Evolutionary conservation across 768 basidiomycete genomes (phyloP), one percentile per base, ranked within the genome.

Genomic region (Podaxis sp.): DNA sequence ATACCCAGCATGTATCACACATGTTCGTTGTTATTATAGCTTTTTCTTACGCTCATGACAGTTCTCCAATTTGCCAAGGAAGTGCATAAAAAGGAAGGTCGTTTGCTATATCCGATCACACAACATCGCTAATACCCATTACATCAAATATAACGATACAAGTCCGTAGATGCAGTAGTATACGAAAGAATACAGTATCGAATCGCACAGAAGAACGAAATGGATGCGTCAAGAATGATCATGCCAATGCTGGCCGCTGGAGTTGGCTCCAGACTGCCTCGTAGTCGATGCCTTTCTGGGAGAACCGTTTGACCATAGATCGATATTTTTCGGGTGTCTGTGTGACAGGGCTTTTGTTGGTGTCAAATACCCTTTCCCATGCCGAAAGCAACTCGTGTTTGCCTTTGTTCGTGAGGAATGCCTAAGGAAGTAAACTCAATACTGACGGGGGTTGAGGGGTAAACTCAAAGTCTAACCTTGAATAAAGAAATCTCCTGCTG

Each of bases 281-380:
- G 56, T 73, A 75, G 46, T 75, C 72, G 28, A 75, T 65, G 7
- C 72, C 74, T 59, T 69, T 69, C 49, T 60, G 66, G 11, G 71
- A 69, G 60, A 73, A 75, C 40, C 66, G 64, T 37, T 67, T 65
- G 8, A 73, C 70, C 64, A 73, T 70, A 12, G 66, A 63, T 24
- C 68, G 69, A 55, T 74, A 74, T 0, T 67, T 55, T 44, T 67
- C 67, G 11, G 67, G 55, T 26, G 71, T 65, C 13, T 67, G 55
- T 13, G 56, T 52, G 20, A 66, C 15, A 40, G 36, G n/a, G 11
- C 4, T 17, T 4, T 51, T 59, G 41, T 65, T 60, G 2, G 54
- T 49, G 13, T 41, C 49, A 54, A 67, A 52, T 62, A 68, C 66
- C 24, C 69, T 65, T 60, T 73, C 68, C 74, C 71, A 75, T 48